Conservation (phyloP, 768 basidiomycete genomes). For the Neoboletus brunneissimus region DNA sequence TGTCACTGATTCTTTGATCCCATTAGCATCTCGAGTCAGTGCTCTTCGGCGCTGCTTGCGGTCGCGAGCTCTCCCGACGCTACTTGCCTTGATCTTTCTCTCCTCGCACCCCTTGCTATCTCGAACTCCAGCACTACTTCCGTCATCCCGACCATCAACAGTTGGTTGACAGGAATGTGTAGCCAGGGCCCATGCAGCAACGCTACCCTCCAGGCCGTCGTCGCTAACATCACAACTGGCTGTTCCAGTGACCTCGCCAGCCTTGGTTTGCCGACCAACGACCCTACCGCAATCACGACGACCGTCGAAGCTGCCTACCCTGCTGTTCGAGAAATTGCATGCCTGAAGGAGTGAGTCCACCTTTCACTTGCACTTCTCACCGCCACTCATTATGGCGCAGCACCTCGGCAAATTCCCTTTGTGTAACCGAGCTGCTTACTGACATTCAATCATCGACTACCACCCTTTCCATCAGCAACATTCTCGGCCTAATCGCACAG, state of each 20-base stretch:
- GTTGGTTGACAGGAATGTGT: conserved; percentile 62
- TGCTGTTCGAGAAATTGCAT: conserved; percentile 50
- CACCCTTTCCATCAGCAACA: conserved; percentile 21
- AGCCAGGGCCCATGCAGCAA: conserved; percentile 54
- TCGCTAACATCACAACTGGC: conserved; percentile 50
- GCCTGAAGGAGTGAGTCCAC: conserved; percentile 61
- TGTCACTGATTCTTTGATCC: neutral
- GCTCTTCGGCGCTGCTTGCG: conserved; percentile 44
- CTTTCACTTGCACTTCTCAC: neutral
- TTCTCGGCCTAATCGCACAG: conserved; percentile 12
- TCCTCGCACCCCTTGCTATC: conserved; percentile 29
- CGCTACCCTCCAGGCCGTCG: conserved; percentile 52
- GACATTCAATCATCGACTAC: conserved; percentile 42
- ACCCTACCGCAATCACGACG: conserved; percentile 28
- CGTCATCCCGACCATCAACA: conserved; percentile 45
- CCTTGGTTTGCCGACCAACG: conserved; percentile 14
- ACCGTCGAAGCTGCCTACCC: conserved; percentile 57
- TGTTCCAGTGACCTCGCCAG: conserved; percentile 42
- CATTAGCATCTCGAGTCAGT: conserved; percentile 32
- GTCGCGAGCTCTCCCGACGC: conserved; percentile 39
- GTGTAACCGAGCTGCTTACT: conserved; percentile 55
- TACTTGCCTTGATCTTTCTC: conserved; percentile 41
- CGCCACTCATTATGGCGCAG: conserved; percentile 16
- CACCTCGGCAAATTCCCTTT: conserved; percentile 43
- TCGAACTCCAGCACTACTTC: conserved; percentile 30